phyloP scores from a whole-genome alignment of 1,139 yeast genomes.

The Pichia sp. region DNA sequence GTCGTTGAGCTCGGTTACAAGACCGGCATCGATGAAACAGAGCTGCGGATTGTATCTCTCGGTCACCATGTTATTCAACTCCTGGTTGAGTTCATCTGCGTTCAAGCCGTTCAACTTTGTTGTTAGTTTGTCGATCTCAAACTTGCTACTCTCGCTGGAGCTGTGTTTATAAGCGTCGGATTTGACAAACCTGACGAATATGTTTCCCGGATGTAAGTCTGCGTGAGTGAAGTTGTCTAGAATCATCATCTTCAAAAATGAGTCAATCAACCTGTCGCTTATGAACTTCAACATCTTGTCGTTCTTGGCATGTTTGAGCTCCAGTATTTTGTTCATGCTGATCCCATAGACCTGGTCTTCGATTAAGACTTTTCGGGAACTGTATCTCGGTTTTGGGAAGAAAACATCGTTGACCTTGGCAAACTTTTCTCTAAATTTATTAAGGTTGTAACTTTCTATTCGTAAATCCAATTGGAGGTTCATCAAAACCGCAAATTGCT shows the following conservation, averaged over 20 bases:
- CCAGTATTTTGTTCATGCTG: constrained; percentile 67
- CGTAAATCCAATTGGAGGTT: constrained; percentile 81
- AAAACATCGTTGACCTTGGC: constrained; percentile 55
- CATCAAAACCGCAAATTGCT: constrained; percentile 82
- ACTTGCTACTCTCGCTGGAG: constrained; percentile 13
- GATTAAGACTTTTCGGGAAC: constrained; percentile 71
- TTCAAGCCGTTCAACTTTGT: constrained; percentile 40
- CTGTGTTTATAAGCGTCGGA: constrained; percentile 8
- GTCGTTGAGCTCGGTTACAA: constrained; percentile 82
- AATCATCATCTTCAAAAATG: constrained; percentile 87
- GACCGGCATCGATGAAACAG: constrained; percentile 88
- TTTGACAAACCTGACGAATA: constrained; percentile 61
- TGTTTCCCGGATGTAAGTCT: constrained; percentile 94
- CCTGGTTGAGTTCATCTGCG: constrained; percentile 44
- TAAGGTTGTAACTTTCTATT: constrained; percentile 79
- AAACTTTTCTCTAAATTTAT: constrained; percentile 64
- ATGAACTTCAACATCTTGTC: constrained; percentile 64
- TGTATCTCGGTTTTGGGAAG: constrained; percentile 76
- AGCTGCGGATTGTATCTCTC: constrained; percentile 80
- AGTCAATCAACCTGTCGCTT: constrained; percentile 84
- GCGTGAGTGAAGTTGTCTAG: constrained; percentile 93
- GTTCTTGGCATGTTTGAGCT: constrained; percentile 39
- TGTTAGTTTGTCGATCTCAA: constrained; percentile 42
- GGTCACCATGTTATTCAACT: constrained; percentile 46
- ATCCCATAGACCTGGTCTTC: constrained; percentile 84